A percentile compares a stretch with the other conserved stretches of the same genome.
These are phyloP conservation scores for Cladosporium sp. DNA, from an alignment of 2,329 filamentous ascomycete species.

Conservation along the genomic window DNA sequence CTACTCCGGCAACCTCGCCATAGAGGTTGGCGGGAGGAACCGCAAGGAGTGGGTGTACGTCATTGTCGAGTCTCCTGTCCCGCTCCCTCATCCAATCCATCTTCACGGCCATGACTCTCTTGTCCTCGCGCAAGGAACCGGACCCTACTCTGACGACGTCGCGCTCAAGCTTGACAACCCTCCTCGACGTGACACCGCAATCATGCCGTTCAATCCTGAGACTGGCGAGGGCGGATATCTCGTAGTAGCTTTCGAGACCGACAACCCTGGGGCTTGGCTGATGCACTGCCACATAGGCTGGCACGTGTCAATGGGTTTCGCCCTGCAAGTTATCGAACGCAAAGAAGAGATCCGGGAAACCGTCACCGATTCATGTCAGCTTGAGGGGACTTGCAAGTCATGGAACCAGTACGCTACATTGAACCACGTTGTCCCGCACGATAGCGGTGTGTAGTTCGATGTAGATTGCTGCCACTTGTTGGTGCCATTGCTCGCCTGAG, in stretches of 20 bases:
- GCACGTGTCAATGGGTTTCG: conserved; percentile 23
- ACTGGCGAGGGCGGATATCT: conserved; percentile 22
- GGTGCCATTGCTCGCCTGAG: too few species aligned
- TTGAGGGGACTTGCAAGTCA: conserved; percentile 21
- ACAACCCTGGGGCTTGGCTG: conserved; percentile 30
- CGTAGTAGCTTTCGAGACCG: conserved; percentile 25
- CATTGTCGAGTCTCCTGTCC: conserved; percentile 38
- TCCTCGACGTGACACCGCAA: conserved; percentile 27
- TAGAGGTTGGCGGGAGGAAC: conserved; percentile 32
- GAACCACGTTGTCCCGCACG: conserved; percentile 14
- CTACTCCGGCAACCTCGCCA: conserved; percentile 34
- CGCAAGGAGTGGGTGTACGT: conserved; percentile 39
- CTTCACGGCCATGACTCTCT: conserved; percentile 42
- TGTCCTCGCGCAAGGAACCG: conserved; percentile 33
- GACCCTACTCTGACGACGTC: conserved; percentile 18
- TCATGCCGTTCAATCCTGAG: conserved; percentile 18
- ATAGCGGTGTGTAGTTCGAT: conserved; percentile 24
- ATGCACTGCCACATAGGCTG: conserved; percentile 23
- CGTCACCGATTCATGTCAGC: conserved; percentile 23
- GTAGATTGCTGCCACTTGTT: too few species aligned
- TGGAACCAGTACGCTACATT: conserved; percentile 21
- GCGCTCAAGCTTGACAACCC: conserved; percentile 27
- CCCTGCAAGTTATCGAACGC: conserved; percentile 23
- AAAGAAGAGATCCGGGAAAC: conserved; percentile 23
- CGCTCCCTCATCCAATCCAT: conserved; percentile 26